phyloP scores from a whole-genome alignment of 805 yeast species.

The Suhomyces tanzawaensis region DNA sequence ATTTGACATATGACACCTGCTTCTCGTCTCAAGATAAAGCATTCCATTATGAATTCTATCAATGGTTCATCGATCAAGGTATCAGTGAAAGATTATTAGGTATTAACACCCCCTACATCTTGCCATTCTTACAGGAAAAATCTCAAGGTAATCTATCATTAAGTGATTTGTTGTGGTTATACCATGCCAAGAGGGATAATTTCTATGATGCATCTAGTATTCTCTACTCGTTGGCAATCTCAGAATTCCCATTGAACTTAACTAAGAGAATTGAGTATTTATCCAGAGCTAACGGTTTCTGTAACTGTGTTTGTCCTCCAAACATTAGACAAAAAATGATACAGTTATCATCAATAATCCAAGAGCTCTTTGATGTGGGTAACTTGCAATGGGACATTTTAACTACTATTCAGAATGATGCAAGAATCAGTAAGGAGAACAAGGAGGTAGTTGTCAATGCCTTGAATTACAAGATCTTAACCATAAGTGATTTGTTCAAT shows the following conservation, averaged over 20 bases:
- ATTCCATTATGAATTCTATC: conserved; percentile 91
- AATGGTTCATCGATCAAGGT: conserved; percentile 84
- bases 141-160: conserved; percentile 62
- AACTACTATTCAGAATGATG: conserved; percentile 49
- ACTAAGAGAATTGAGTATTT: conserved; percentile 80
- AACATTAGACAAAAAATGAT: conserved; percentile 73
- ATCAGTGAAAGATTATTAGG: conserved; percentile 74
- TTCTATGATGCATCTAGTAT: conserved; percentile 82
- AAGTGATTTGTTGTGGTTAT: conserved; percentile 85
- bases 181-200: conserved; percentile 77
- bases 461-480: conserved; percentile 62
- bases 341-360: conserved; percentile 63
- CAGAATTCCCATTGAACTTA: conserved; percentile 66
- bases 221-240: conserved; percentile 63
- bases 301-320: conserved; percentile 81
- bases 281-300: conserved; percentile 90
- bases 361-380: conserved; percentile 83
- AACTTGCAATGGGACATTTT: conserved; percentile 73
- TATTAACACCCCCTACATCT: conserved; percentile 76
- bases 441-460: conserved; percentile 49
- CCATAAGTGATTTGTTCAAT: conserved; percentile 79
- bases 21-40: conserved; percentile 71
- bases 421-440: conserved; percentile 46
- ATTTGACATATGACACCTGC: conserved; percentile 70
- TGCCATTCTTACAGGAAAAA: conserved; percentile 71